Base-by-base conservation (phyloP, 139 green algal genomes). In the Chlorella ohadii region DNA sequence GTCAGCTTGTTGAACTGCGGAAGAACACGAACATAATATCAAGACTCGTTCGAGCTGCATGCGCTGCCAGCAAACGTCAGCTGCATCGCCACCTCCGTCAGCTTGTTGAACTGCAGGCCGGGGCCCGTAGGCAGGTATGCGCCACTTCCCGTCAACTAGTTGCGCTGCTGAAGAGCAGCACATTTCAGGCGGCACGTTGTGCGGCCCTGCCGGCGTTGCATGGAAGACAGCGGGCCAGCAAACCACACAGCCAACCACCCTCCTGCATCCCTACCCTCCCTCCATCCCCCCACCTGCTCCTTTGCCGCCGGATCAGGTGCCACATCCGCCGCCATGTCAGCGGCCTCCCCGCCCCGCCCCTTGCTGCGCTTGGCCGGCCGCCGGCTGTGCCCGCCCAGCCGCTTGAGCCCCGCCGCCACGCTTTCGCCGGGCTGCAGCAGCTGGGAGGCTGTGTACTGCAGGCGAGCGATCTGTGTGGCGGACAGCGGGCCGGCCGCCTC, bases 341-440 rank as follows among this genome's bases (percentile, higher is more conserved):
- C 33, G 0, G 44, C 22, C 63, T 56, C 77, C 22, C 66, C 66
- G 25, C 78, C 23, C 71, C 36, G 36, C n/a, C n/a, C n/a, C 65
- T 23, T 39, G 36, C 47, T 63, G 68, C 38, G 77, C 75, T 82
- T 87, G 78, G 72, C 73, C 51, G 63, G 71, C 72, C 75, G 85
- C 77, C 82, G 63, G 57, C 71, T 64, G 55, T 81, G 71, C 23
- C 79, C 87, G 4, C 93, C 88, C n/a, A 97, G 77, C 2, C 94
- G 89, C 81, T 92, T 92, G 22, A 97, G 85, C 2, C 79, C 93
- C 27, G 79, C 64, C 0, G 90, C 84, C 33, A 97, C 90, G 0
- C 80, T 92, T 83, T 97, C 94, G 22, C 89, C 87, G 3, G 90
- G 84, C 81, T 88, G 84, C 87, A 97, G 66, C 25, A 93, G 55